Evolutionary conservation across 768 basidiomycete species (phyloP), one percentile per base, ranked within the genome.

Genomic region (Saitozyma sp.): DNA sequence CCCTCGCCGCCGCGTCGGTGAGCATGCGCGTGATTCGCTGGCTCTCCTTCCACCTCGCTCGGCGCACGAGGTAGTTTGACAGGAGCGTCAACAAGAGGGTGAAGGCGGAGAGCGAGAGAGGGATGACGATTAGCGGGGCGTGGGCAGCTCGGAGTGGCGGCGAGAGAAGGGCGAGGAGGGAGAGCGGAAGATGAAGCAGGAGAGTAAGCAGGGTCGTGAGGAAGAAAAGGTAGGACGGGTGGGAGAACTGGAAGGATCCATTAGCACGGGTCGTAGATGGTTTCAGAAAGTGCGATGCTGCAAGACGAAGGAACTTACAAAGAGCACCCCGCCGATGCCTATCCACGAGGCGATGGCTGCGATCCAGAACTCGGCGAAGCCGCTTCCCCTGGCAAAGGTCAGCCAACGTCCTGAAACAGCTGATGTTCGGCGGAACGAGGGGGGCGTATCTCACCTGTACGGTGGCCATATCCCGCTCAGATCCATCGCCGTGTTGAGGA

Each of bases 161-260:
- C 6, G 76, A 76, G 49, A 75, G 62, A 46, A 74, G 43, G 43
- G 66, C 60, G 38, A 79, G 61, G 63, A 79, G 73, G 56, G 74
- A 55, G 53, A 77, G 63, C 0, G 76, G 75, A 40, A 75, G 58
- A 50, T 70, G 68, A 41, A 76, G 55, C 19, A 79, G 45, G 56
- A 70, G 48, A 42, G 78, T 71, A 52, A 75, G 54, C 50, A 78
- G 62, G 40, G 71, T 76, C 14, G 76, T 75, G 20, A 77, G 61
- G 74, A 79, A 76, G 68, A 76, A 76, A 51, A 79, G 70, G 56
- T 68, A 70, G 42, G 74, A 67, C 11, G 78, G 78, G 59, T 74
- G 71, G 6, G 78, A 77, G 66, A 76, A 76, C 76, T 77, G 53
- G 5, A 14, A 40, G 19, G 2, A 29, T 29, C 29, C 29, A 29